Evolutionary conservation across 352 stramenopile species (phyloP), one percentile per base, ranked within the genome.

Genomic region (Peronosclerospora sorghi): DNA sequence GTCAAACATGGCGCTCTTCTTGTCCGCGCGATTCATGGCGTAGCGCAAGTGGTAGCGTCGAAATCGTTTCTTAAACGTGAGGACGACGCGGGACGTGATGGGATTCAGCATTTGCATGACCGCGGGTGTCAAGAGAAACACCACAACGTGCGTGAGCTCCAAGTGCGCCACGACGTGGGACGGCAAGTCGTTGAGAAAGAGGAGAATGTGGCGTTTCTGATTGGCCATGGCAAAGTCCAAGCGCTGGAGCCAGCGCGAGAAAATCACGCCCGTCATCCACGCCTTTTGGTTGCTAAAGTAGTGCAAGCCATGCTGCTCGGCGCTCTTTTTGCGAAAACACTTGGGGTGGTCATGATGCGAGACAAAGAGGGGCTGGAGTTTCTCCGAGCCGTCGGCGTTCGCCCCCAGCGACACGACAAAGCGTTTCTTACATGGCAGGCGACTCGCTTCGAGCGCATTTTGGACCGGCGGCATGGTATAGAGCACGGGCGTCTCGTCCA

Each of bases 271-370:
- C 4, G 75, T 91, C 68, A 91, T 79, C 73, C 74, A 86, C 12
- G 75, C 74, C 46, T 86, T 86, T 51, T 65, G 65, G 58, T 91
- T 91, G 59, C 55, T 80, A 44, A 85, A 85, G 63, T 91, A 91
- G 51, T 88, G 74, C 21, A 91, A 55, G 12, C 67, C 72, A 41
- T 87, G 69, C 58, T 88, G 69, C 48, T 87, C 75, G 0, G 78
- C 68, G n/a, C 58, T 68, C 26, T 86, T 86, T 32, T 80, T 84
- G 2, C 62, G 58, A 51, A 87, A 91, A 48, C 74, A 87, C 37
- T 84, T 75, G 2, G 78, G 78, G 29, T 81, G 62, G 32, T 86
- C 71, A 27, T 81, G 63, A 40, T 91, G 75, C n/a, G 73, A 85
- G 10, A 91, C 70, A 45, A 86, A 88, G 6, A 91, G 46, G 12